Percentiles rank a stretch among this genome's conserved stretches.
These are phyloP conservation scores for Diutina mesorugosa DNA, from an alignment of 1,139 yeast genomes.

Conservation along the genomic window DNA sequence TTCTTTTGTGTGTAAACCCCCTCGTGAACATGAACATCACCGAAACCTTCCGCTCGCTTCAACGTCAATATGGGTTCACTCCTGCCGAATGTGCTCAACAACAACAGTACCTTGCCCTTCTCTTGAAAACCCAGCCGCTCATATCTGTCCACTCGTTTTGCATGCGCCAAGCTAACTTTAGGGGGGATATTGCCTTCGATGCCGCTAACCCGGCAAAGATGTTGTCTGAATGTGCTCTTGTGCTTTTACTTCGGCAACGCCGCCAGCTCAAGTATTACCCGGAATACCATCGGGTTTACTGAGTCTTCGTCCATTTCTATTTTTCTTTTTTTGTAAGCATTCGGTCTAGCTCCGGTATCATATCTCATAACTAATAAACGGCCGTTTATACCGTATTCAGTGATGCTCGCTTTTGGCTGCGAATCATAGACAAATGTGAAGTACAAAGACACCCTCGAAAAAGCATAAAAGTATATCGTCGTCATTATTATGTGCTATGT, in stretches of 20 bases:
- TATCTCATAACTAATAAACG: background rate
- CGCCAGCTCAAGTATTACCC: background rate
- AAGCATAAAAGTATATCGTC: background rate
- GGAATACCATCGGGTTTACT: background rate
- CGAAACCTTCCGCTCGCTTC: background rate
- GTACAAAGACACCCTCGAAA: too few species aligned
- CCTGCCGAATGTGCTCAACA: background rate
- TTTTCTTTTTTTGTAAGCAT: background rate
- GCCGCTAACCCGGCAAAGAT: background rate
- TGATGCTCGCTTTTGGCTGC: too few species aligned
- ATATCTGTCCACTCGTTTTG: background rate
- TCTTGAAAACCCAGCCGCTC: background rate
- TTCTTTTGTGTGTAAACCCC: background rate
- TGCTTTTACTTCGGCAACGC: background rate
- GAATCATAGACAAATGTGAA: too few species aligned
- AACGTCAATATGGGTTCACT: background rate
- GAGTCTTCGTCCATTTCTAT: background rate
- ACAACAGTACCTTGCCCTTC: background rate
- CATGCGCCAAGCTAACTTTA: background rate
- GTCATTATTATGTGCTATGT: background rate
- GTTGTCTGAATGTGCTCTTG: background rate
- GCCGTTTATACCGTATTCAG: background rate
- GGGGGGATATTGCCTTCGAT: background rate
- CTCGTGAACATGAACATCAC: background rate
- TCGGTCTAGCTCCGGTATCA: background rate